Base-by-base conservation (phyloP, 371 early-diverging fungal genomes). In the Mucor sp. region DNA sequence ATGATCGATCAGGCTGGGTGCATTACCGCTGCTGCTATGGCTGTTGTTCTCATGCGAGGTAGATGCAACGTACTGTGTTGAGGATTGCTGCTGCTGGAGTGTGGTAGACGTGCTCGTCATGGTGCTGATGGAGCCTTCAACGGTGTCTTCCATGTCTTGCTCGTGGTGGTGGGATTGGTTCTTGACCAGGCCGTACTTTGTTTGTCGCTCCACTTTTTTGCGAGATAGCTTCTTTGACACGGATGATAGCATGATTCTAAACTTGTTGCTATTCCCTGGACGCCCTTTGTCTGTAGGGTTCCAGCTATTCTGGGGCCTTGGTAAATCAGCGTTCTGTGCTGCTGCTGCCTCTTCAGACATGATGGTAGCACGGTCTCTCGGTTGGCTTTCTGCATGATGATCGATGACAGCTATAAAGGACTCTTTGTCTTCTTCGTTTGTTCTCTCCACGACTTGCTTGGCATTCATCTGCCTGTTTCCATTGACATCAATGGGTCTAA, bases 221-320 rank as follows among this genome's bases (percentile, higher is more conserved):
- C 77, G 74, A 28, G 82, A 73, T 30, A 87, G 69, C 58, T 78
- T 82, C 62, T 82, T 80, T 1, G 86, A 83, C 14, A 85, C 76
- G 15, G 86, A 81, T 14, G 86, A 80, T 4, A 87, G 70, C 78
- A 87, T 77, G 39, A 87, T 77, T 7, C 71, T 68, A 3, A 76
- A 65, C 17, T 65, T 53, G 30, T 65, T 53, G 30, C 27, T 62
- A 2, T 56, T 67, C 0, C 15, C 17, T 35, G 9, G 21, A 33
- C 9, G 21, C 0, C 30, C 27, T 8, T 23, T 30, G 14, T 7
- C 14, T 15, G 30, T 8, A 9, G 3, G 12, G 8, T 25, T 17
- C 43, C 43, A 17, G 28, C 8, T 33, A 8, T 47, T 39, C 2
- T 21, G 4, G n/a, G 21, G 19, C 30, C 30, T 30, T 11, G 59